Base-by-base conservation (phyloP, 768 basidiomycete genomes). In the Clavulina sp. region DNA sequence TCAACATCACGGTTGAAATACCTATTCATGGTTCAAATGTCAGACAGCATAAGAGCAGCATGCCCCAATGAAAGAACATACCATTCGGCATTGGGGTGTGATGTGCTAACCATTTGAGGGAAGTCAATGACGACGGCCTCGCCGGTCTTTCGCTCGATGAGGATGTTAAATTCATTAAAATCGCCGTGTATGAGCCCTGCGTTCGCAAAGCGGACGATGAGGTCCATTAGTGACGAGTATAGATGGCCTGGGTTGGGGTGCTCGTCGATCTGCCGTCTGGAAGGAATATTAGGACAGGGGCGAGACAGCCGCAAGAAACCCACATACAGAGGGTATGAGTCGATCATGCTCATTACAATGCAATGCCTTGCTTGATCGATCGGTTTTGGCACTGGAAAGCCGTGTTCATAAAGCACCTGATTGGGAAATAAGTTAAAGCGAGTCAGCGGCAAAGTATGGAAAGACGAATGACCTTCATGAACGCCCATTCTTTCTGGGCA, bases 1-100 rank as follows among this genome's bases (percentile, higher is more conserved):
- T 93, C 83, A 5, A 99, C 95, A 65, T 99, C 95, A 21, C 95
- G 81, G 65, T 97, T 93, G 68, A 99, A 99, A 68, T 95, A 99
- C 87, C 92, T 93, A 56, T 53, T 52, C 53, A 46, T 16, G 16
- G 43, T 13, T 46, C 18, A 51, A 9, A 1, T 19, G 53, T 3
- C 26, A 13, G 4, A 23, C 19, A 34, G 26, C 23, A 2, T 18
- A 30, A 19, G 36, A 2, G 18, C 1, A 28, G 19, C 7, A 21
- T 6, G 29, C 4, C 3, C 4, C 30, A 54, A 2, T 3, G 13
- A 44, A n/a, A 33, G 19, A 16, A 57, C 78, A 64, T 58, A 89
- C 88, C 84, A 95, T 69, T 97, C 95, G 4, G 95, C 95, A 63
- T 99, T 95, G 60, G 79, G 77, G 58, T 99, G 95, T 44, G 89